Evolutionary conservation across 768 basidiomycete genomes (phyloP), one percentile per base, ranked within the genome.

Genomic region (Royoungia palumana): DNA sequence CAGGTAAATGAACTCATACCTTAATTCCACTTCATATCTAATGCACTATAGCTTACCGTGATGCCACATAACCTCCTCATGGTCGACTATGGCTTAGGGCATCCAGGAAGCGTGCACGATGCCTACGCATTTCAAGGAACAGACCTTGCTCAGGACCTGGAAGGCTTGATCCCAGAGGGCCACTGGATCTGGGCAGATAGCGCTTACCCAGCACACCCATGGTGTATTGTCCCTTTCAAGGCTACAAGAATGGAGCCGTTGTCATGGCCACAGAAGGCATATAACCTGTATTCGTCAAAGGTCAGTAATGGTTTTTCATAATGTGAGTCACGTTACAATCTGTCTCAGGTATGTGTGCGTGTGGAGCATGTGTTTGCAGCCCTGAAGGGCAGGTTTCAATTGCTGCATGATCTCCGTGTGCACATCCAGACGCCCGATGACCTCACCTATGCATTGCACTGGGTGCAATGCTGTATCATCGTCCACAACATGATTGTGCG

Each of bases 131-230:
- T 58, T 13, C 40, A 41, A 10, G 35, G 20, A 0, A 55, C 39
- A 13, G 4, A 17, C 4, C 16, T 58, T 0, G 32, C 21, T 5
- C 14, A 49, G 4, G 19, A 47, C 0, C 32, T 16, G 1, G 44
- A 41, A 0, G 3, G 0, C 0, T 14, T 42, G 8, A 41, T 58
- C 10, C 19, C 28, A 0, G 17, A 39, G 4, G 35, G 22, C 1
- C 41, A 58, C 9, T 57, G 51, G 50, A 53, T 57, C 0, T 58
- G 54, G 50, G 54, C 20, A 1, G 41, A 56, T 8, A 56, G 36
- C 3, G 34, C 55, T 16, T 58, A 56, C 17, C 41, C 51, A 13
- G 46, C 12, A 3, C 21, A 32, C 11, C 14, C 27, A 6, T 56
- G 49, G 51, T 50, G 51, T 25, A 30, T 50, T 0, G 9, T 50